Evolutionary conservation across 768 basidiomycete species (phyloP).

Genomic region (Sporobolomyces pararoseus): DNA sequence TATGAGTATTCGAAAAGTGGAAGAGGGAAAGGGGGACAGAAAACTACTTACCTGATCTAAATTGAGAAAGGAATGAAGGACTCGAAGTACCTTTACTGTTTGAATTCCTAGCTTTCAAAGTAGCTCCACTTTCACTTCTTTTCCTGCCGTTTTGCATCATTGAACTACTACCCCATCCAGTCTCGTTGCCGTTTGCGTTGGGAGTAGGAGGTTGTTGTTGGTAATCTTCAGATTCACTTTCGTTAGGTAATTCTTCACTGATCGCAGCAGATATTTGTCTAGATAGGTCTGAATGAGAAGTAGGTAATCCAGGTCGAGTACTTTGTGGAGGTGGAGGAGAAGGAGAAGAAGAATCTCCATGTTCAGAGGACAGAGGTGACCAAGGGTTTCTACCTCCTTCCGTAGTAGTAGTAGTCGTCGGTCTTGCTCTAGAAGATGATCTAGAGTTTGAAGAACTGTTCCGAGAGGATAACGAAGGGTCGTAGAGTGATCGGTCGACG

Average conservation of each 20-base stretch:
- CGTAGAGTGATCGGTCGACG: constrained; percentile 10
- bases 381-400: constrained; percentile 2
- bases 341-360: not conserved
- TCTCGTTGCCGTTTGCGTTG: not conserved
- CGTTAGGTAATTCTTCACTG: constrained; percentile 3
- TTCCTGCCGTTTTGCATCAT: not conserved
- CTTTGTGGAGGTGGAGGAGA: not conserved
- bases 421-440: constrained; percentile 2
- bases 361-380: constrained; percentile 4
- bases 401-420: not conserved
- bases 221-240: not conserved
- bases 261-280: constrained; percentile 9
- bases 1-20: not conserved
- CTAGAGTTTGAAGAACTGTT: not conserved
- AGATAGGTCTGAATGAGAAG: not conserved
- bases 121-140: constrained; percentile 15
- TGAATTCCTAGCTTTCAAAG: not conserved
- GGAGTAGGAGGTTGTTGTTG: no score
- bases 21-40: constrained; percentile 1
- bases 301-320: constrained; percentile 6
- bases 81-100: not conserved
- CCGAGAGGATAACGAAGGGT: constrained; percentile 5
- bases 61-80: constrained; percentile 7
- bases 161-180: not conserved
- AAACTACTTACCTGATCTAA: not conserved